phyloP scores from a whole-genome alignment of 352 stramenopile species.

The Aphanomyces stellatus region DNA sequence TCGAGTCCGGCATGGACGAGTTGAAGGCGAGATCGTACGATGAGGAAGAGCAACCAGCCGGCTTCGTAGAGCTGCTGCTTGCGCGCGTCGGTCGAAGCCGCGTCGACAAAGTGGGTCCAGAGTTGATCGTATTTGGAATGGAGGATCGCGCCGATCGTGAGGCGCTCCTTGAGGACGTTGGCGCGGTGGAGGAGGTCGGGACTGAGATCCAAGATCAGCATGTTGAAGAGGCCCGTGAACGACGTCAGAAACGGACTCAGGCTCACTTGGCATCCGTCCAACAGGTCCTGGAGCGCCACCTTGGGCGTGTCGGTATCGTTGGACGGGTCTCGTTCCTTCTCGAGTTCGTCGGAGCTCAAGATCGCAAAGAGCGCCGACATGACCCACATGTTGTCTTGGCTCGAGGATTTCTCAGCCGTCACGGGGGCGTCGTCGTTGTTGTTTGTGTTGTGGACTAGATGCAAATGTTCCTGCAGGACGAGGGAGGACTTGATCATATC shows the following conservation, averaged over 20 bases:
- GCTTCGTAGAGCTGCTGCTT: slow-evolving; percentile 43
- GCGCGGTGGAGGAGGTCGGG: slow-evolving; percentile 59
- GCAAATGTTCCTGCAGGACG: slow-evolving; percentile 6
- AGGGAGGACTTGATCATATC: slow-evolving; percentile 11
- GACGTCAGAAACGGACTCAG: slow-evolving; percentile 57
- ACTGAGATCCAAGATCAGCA: slow-evolving; percentile 42
- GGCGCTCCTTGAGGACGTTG: slow-evolving; percentile 72
- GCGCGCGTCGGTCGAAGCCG: slow-evolving; percentile 15
- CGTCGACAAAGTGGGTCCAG: slow-evolving; percentile 29
- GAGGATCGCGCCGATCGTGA: slow-evolving; percentile 57
- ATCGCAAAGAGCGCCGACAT: slow-evolving; percentile 17
- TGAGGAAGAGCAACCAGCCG: slow-evolving; percentile 70
- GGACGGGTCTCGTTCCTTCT: background rate
- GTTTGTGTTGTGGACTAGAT: background rate
- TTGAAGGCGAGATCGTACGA: slow-evolving; percentile 38
- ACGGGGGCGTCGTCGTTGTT: background rate
- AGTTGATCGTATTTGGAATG: slow-evolving; percentile 71
- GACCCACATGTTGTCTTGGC: slow-evolving; percentile 6
- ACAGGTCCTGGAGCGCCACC: slow-evolving; percentile 2
- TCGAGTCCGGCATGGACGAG: slow-evolving; percentile 48
- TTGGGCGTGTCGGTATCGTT: background rate
- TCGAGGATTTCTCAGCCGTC: background rate
- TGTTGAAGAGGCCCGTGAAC: slow-evolving; percentile 73
- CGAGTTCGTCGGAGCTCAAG: slow-evolving; percentile 3
- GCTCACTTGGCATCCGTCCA: slow-evolving; percentile 29